Evolutionary conservation across 2,329 filamentous ascomycete genomes (phyloP), one percentile per base, ranked within the genome.

Genomic region (Ophiobolus disseminans): DNA sequence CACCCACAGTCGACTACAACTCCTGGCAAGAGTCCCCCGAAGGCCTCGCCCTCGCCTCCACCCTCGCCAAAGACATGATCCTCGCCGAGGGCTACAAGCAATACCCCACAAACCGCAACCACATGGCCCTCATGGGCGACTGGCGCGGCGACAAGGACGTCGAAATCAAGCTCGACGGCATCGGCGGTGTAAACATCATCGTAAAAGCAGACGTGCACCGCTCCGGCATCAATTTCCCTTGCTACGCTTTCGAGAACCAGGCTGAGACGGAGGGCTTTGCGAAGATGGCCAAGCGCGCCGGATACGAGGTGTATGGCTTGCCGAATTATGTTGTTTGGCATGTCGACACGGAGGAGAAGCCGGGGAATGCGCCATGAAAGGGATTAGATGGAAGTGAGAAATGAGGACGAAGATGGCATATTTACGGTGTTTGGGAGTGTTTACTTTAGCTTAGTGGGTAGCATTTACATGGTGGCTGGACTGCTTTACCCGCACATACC

Each of bases 271-370:
- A 99, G 77, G 94, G 94, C 5, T 99, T 99, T 69, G 94, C 94
- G 28, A 96, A 95, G 74, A 99, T 99, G 94, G 94, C 94, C 50
- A 97, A 95, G 78, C 83, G 91, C 56, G 94, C 94, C 14, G 94
- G 94, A 35, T 97, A 97, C 72, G 83, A 90, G 67, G 94, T 99
- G 20, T 84, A 91, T 61, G 94, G 94, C 36, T 80, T 99, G 46
- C 94, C 93, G 32, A 99, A 99, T 74, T 99, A 99, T 72, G 87
- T 99, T 40, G 93, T 99, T 50, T 99, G 94, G 94, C 94, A 99
- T 72, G 90, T 96, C 66, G 94, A 99, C 73, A 99, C 94, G 2
- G 86, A 92, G 47, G 94, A 99, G 79, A 96, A 97, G 81, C 84
- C 86, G 25, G 91, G 91, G 25, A 97, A 97, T 72, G 22, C 30